Percentiles rank a stretch among this genome's conserved stretches.
phyloP scores from a whole-genome alignment of 208 protist genomes.

The Wallacemonas sp. region DNA sequence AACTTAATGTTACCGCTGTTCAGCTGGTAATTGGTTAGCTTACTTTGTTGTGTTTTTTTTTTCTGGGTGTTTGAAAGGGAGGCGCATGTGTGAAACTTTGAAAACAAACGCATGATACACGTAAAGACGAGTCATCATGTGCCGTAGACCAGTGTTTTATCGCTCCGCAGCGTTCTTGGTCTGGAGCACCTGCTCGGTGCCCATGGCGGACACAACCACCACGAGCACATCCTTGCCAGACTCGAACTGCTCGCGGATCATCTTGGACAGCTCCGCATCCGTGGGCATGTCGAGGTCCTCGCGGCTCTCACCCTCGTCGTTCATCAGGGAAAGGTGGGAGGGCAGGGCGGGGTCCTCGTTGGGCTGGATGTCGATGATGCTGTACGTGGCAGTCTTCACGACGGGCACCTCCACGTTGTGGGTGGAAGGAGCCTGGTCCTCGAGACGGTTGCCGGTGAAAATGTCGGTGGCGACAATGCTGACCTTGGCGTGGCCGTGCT shows the following conservation, averaged over 20 bases:
- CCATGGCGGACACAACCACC: slow-evolving; percentile 94
- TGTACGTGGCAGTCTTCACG: slow-evolving; percentile 95
- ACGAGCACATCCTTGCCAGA: slow-evolving; percentile 95
- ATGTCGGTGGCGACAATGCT: slow-evolving; percentile 98
- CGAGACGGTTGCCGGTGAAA: slow-evolving; percentile 98
- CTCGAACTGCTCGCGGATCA: slow-evolving; percentile 93
- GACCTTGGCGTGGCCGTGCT: slow-evolving; percentile 99
- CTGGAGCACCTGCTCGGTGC: slow-evolving; percentile 93
- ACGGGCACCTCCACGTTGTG: slow-evolving; percentile 97
- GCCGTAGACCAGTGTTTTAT: slow-evolving; percentile 43
- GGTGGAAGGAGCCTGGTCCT: slow-evolving; percentile 97
- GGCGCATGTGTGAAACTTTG: too few species aligned
- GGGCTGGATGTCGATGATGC: slow-evolving; percentile 92
- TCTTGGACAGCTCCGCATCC: slow-evolving; percentile 85
- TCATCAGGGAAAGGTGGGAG: slow-evolving; percentile 88
- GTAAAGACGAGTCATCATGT: too few species aligned
- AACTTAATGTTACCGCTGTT: too few species aligned
- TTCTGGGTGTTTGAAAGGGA: too few species aligned
- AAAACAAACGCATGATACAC: too few species aligned
- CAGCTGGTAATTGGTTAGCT: too few species aligned
- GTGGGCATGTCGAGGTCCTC: slow-evolving; percentile 96
- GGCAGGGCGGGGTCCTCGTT: slow-evolving; percentile 84
- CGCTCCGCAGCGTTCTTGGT: slow-evolving; percentile 92
- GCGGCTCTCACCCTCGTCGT: slow-evolving; percentile 92
- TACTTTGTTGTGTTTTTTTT: too few species aligned